Conservation (phyloP, 176 grass and related monocot species). For the Zea luxurians region DNA sequence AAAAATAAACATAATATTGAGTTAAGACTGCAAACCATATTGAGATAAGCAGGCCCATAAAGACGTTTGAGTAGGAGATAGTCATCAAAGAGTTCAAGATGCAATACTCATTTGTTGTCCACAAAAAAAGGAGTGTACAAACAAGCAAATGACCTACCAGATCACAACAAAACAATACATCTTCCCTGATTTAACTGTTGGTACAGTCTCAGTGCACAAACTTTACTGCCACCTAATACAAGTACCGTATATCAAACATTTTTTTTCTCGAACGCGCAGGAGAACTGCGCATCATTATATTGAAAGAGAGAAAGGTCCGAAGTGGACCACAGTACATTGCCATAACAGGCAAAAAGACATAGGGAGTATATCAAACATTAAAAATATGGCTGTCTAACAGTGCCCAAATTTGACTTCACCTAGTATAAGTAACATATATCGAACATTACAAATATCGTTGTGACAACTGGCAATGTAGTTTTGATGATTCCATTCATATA, state of each 20-base stretch:
- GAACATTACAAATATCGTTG: too few relatives aligned
- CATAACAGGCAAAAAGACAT: too few relatives aligned
- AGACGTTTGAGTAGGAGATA: conserved; percentile 1
- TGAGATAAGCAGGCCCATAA: neutral
- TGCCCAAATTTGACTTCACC: neutral
- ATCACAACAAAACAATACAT: neutral
- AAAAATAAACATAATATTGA: neutral
- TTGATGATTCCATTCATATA: neutral
- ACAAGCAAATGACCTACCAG: neutral
- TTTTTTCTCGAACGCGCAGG: too few relatives aligned
- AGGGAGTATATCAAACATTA: neutral
- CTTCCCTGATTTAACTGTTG: neutral
- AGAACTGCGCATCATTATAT: too few relatives aligned
- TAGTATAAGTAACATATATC: neutral
- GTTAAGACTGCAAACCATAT: neutral
- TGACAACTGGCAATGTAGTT: neutral
- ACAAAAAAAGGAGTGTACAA: neutral
- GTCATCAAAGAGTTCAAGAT: conserved; percentile 8
- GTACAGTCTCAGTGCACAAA: neutral
- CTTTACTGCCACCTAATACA: neutral
- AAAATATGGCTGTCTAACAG: neutral
- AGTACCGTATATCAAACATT: neutral
- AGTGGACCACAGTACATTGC: too few relatives aligned
- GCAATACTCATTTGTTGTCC: neutral
- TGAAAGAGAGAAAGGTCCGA: too few relatives aligned